Base-by-base conservation (phyloP, 176 grass and related monocot species). In the Avena eriantha region DNA sequence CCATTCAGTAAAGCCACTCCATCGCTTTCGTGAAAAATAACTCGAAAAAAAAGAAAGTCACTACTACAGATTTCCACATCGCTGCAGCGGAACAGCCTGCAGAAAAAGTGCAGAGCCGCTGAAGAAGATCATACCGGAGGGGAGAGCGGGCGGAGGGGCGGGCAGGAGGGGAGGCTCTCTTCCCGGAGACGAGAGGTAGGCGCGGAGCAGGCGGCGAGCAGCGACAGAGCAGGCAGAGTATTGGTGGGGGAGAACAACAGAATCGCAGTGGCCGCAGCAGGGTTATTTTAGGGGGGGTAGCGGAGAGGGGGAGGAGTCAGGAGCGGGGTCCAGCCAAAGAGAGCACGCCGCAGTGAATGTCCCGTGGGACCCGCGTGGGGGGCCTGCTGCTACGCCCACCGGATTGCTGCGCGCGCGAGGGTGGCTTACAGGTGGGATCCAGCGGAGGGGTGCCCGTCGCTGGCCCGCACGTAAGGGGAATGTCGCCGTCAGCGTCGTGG, bases 321-420 rank as follows among this genome's bases (percentile, higher is more conserved):
- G 68, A 24, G 69, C n/a, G 66, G 23, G 22, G 1, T 24, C 21
- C n/a, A 35, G 75, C 66, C 8, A 47, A 47, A 47, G 10, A 10
- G 45, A 10, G 45, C 29, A 0, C 8, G 22, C 7, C 4, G 18
- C 19, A 12, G 43, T 14, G 41, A 54, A 82, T 80, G 76, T 18
- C 21, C 21, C 8, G 8, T 45, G 72, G 88, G 53, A 0, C 83
- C 63, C 11, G 10, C 18, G 8, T 18, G 10, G 0, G 2, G n/a
- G 21, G 0, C 4, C 8, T 11, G 0, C 0, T 24, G 60, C 79
- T 54, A 54, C 16, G 72, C 5, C 60, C 10, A 77, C 63, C 0
- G 0, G 3, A 0, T 22, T 4, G 3, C 17, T 45, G 8, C 3
- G 8, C 4, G 15, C 0, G 0, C 18, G 1, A 0, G 0, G 0